These are phyloP conservation scores for Misopates orontium DNA, from an alignment of 257 asterid genomes.

Conservation along the genomic window DNA sequence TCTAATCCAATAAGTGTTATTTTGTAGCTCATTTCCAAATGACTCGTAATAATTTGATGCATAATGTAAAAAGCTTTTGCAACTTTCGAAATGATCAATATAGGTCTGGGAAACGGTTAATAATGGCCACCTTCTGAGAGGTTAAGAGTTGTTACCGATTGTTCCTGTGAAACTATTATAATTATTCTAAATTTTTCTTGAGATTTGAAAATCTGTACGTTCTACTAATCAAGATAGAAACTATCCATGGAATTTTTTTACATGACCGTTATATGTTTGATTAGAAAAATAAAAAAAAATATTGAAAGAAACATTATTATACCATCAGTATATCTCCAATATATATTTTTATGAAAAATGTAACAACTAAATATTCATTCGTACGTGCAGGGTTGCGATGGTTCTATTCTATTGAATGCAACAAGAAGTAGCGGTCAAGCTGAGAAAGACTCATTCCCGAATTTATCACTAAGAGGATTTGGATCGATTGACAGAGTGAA, in stretches of 20 bases:
- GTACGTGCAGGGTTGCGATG: constrained; percentile 66
- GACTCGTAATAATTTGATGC: background rate
- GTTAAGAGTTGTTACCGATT: background rate
- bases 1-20: no score
- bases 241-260: no score
- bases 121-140: no score
- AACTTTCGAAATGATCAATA: no score
- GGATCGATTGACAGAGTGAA: constrained; percentile 57
- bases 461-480: constrained; percentile 47
- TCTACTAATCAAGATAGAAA: background rate
- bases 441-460: constrained; percentile 60
- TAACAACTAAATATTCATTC: background rate
- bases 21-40: background rate
- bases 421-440: constrained; percentile 34
- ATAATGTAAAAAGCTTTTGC: background rate
- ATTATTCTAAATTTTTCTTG: background rate
- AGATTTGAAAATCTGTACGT: background rate
- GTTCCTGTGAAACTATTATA: no score
- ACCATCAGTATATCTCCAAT: background rate
- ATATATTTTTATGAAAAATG: background rate
- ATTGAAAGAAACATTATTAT: background rate
- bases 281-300: background rate
- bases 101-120: no score
- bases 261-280: no score
- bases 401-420: constrained; percentile 52